A percentile compares a stretch with the other conserved stretches of the same genome.
Conservation (phyloP, 805 yeast genomes). For the Pichia thaimueangensis region DNA sequence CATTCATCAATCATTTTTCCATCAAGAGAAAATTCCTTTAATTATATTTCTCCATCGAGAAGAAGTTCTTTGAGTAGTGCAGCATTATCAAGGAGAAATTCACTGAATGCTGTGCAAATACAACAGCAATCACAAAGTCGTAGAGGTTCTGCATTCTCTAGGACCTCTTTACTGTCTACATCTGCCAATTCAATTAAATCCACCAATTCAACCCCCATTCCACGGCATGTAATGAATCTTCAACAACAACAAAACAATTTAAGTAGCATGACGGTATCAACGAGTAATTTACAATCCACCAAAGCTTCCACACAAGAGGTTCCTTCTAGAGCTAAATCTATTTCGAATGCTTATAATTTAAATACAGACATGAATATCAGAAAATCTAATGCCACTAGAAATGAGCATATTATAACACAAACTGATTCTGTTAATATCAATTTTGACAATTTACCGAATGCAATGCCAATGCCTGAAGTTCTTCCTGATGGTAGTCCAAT, state of each 20-base stretch:
- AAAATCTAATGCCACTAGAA: too few relatives aligned
- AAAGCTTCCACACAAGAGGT: too few relatives aligned
- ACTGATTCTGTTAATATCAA: too few relatives aligned
- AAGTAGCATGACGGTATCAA: too few relatives aligned
- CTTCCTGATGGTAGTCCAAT: background rate
- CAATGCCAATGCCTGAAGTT: slow-evolving; percentile 29
- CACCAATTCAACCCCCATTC: background rate
- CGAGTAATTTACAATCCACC: too few relatives aligned
- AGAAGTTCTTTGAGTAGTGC: slow-evolving; percentile 11
- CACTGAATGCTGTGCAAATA: slow-evolving; percentile 6
- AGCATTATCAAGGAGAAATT: slow-evolving; percentile 16
- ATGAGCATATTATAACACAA: too few relatives aligned
- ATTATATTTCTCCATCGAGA: slow-evolving; percentile 11
- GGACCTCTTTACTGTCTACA: slow-evolving; percentile 3
- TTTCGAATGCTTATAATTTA: too few relatives aligned
- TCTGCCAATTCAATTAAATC: slow-evolving; percentile 4
- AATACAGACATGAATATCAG: too few relatives aligned
- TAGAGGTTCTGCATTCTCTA: slow-evolving; percentile 5
- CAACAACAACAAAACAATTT: background rate
- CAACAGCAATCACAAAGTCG: slow-evolving; percentile 1
- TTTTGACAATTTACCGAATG: slow-evolving; percentile 42
- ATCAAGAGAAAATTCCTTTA: slow-evolving; percentile 3
- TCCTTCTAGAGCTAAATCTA: too few relatives aligned
- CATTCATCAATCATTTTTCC: slow-evolving; percentile 12
- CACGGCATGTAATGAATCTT: slow-evolving; percentile 1